Evolutionary conservation across 225 moss, liverwort and hornwort species (phyloP), one percentile per base, ranked within the genome.

Genomic region (Climacium dendroides): DNA sequence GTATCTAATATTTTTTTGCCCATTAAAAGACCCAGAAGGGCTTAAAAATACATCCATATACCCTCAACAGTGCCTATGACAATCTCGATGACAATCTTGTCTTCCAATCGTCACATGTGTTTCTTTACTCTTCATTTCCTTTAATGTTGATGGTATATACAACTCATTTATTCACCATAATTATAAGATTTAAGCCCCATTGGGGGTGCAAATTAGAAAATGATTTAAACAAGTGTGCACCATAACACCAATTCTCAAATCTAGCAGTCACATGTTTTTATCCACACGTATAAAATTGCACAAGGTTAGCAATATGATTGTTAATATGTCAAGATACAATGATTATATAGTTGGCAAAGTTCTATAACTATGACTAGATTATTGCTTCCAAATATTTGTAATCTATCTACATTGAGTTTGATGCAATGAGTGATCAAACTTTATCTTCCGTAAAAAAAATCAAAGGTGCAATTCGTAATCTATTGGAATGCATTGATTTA

Each of bases 401-500:
- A 39, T 16, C 9, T 54, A 8, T 28, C 5, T 15, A 35, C 64
- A 59, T 45, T 57, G 15, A 11, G 10, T 17, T 76, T 60, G 72
- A 4, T 57, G 62, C 81, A 82, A 93, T 91, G 93, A 86, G 74
- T 75, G 90, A 93, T 28, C 91, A 90, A 88, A 93, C 87, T 4
- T 34, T 88, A 22, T 59, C 57, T 15, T 35, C 17, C 0, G 61
- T 93, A 2, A 91, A 87, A 78, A 91, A 91, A 87, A 37, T 93
- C 16, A 93, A 91, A 88, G 57, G 67, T 9, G 87, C 88, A 5
- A 63, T 91, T 32, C 13, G 70, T 5, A 88, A 37, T 78, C 48
- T 93, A 32, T 72, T 90, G 85, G 91, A 91, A 74, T 91, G 88
- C 62, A 91, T 93, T 63, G 93, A 93, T 81, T 82, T 91, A 65